Percentiles rank a stretch among this genome's conserved stretches.
phyloP scores from a whole-genome alignment of 202 grass and related monocot genomes.

The Carex sylvatica region DNA sequence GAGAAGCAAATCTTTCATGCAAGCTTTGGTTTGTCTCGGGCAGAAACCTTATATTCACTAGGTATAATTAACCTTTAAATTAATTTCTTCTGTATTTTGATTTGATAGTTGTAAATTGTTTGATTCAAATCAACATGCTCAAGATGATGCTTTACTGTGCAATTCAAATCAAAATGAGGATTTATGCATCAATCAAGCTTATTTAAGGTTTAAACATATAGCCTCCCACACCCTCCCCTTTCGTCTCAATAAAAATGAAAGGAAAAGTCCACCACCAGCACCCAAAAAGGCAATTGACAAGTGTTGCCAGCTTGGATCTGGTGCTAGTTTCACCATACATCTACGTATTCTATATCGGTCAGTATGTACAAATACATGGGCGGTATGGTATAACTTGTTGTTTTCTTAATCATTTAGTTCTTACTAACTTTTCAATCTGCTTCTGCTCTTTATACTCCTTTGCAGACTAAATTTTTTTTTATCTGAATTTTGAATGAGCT shows the following conservation, averaged over 20 bases:
- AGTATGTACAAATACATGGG: background rate
- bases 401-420: background rate
- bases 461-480: background rate
- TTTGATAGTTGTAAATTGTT: background rate
- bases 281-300: background rate
- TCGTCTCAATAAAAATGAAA: background rate
- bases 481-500: background rate
- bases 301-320: background rate
- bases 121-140: background rate
- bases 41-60: slow-evolving; percentile 52
- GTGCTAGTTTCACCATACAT: no score
- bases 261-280: background rate
- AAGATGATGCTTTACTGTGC: background rate
- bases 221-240: background rate
- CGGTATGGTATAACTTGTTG: background rate
- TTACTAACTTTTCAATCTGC: background rate
- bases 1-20: slow-evolving; percentile 58
- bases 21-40: slow-evolving; percentile 83
- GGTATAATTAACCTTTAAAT: slow-evolving; percentile 37
- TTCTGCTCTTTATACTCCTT: background rate
- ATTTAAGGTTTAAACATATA: background rate
- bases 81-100: background rate
- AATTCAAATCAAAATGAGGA: background rate
- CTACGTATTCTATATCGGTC: background rate
- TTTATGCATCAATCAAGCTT: background rate